These are phyloP conservation scores for Coccinonectria pachysandricola DNA, from an alignment of 2,329 filamentous ascomycete species.

Conservation along the genomic window DNA sequence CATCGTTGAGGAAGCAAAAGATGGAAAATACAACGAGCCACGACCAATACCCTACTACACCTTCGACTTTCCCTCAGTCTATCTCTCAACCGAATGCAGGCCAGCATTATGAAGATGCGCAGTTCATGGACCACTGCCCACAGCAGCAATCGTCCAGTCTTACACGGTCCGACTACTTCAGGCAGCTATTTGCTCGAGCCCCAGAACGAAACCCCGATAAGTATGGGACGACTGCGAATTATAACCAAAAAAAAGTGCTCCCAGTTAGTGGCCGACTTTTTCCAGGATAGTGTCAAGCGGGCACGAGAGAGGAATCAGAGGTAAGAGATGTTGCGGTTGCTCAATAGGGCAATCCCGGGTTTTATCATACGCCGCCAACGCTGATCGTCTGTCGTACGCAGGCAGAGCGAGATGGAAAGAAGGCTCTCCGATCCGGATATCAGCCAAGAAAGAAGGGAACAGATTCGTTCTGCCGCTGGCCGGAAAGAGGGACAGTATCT, in stretches of 20 bases:
- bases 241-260: constrained; percentile 63
- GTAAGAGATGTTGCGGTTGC: too few species aligned
- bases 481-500: constrained; percentile 88
- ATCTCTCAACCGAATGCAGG: constrained; percentile 41
- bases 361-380: too few species aligned
- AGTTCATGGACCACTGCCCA: constrained; percentile 78
- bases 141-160: constrained; percentile 49
- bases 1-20: too few species aligned
- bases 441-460: constrained; percentile 65
- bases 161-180: constrained; percentile 58
- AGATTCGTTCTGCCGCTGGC: constrained; percentile 74
- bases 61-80: constrained; percentile 91
- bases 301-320: constrained; percentile 90
- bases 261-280: constrained; percentile 75
- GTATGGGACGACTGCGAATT: constrained; percentile 52
- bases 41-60: constrained; percentile 73
- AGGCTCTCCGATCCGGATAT: constrained; percentile 70
- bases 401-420: constrained; percentile 85
- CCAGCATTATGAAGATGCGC: constrained; percentile 18
- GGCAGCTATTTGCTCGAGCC: too few species aligned
- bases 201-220: constrained; percentile 83
- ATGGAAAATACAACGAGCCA: too few species aligned
- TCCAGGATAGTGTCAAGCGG: constrained; percentile 96
- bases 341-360: constrained; percentile 6
- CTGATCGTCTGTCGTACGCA: constrained; percentile 25